A percentile compares a stretch with the other conserved stretches of the same genome.
These are phyloP conservation scores for Phytophthora niederhauseri DNA, from an alignment of 352 stramenopile genomes.

Conservation along the genomic window DNA sequence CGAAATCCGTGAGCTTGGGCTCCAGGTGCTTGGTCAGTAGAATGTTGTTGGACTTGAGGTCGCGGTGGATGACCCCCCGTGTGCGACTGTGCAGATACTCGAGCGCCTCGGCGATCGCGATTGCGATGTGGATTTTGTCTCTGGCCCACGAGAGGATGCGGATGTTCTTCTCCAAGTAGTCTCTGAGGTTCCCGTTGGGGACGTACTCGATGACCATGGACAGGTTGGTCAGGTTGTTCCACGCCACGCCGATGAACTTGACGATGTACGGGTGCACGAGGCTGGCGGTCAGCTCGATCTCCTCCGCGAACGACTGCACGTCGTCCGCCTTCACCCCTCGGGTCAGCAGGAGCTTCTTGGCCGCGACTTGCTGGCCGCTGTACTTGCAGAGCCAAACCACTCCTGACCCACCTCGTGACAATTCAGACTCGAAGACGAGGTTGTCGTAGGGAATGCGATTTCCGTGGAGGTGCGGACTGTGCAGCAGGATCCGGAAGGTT, in stretches of 20 bases:
- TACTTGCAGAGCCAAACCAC: conserved; percentile 60
- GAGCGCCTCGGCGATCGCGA: conserved; percentile 36
- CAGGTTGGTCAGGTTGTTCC: conserved; percentile 45
- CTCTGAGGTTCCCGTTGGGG: conserved; percentile 22
- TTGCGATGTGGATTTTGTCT: conserved; percentile 47
- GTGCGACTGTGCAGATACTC: conserved; percentile 38
- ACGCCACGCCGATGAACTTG: conserved; percentile 58
- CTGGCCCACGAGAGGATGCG: conserved; percentile 34
- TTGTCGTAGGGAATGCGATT: conserved; percentile 34
- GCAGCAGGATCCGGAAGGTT: conserved; percentile 26
- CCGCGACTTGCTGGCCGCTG: conserved; percentile 42
- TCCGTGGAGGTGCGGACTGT: conserved; percentile 22
- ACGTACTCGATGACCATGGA: conserved; percentile 42
- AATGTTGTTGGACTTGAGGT: conserved; percentile 64
- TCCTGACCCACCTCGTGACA: conserved; percentile 40
- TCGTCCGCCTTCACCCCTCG: conserved; percentile 33
- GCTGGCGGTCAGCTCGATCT: conserved; percentile 59
- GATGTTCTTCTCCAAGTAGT: conserved; percentile 24
- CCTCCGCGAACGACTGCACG: conserved; percentile 43
- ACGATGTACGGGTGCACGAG: conserved; percentile 59
- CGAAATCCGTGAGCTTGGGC: conserved; percentile 87
- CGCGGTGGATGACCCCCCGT: conserved; percentile 39
- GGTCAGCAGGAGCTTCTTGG: conserved; percentile 47
- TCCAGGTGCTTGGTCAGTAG: conserved; percentile 68
- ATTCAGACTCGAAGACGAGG: conserved; percentile 19